A percentile compares a stretch with the other conserved stretches of the same genome.
phyloP scores from a whole-genome alignment of 495 filamentous ascomycete species.

The Penicillium daleae region DNA sequence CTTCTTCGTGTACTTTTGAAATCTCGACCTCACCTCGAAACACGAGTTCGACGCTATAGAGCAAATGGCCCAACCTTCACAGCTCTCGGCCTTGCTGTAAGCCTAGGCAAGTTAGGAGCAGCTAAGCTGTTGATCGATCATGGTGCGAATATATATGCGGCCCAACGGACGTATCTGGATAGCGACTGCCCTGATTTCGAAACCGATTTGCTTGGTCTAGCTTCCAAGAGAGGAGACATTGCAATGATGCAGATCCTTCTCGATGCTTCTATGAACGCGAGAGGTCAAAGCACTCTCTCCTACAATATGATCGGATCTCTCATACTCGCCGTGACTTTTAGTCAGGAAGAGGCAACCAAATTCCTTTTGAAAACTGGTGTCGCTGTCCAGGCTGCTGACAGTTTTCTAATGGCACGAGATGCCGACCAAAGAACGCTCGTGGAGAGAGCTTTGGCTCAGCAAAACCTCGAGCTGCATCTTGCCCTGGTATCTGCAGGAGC shows the following conservation, averaged over 20 bases:
- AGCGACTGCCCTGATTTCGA: not conserved
- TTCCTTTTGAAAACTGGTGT: not conserved
- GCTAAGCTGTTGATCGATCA: too few relatives aligned
- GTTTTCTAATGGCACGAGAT: not conserved
- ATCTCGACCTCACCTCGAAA: too few relatives aligned
- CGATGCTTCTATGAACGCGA: not conserved
- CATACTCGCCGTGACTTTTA: not conserved
- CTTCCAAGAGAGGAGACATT: not conserved
- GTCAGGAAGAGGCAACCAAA: not conserved
- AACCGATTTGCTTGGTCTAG: not conserved
- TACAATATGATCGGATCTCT: not conserved
- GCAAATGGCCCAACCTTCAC: too few relatives aligned
- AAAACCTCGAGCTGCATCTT: not conserved
- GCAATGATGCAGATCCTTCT: not conserved
- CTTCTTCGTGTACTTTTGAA: too few relatives aligned
- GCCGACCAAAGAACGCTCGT: not conserved
- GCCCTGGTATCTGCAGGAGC: not conserved
- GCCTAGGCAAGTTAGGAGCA: too few relatives aligned
- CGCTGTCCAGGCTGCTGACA: not conserved
- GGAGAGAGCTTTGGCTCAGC: not conserved
- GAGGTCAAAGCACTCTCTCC: not conserved
- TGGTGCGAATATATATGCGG: not conserved
- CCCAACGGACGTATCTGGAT: not conserved
- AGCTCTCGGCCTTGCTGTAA: too few relatives aligned
- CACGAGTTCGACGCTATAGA: too few relatives aligned